Evolutionary conservation across 2,329 filamentous ascomycete species (phyloP).

Genomic region (Cercospora nicotianae): DNA sequence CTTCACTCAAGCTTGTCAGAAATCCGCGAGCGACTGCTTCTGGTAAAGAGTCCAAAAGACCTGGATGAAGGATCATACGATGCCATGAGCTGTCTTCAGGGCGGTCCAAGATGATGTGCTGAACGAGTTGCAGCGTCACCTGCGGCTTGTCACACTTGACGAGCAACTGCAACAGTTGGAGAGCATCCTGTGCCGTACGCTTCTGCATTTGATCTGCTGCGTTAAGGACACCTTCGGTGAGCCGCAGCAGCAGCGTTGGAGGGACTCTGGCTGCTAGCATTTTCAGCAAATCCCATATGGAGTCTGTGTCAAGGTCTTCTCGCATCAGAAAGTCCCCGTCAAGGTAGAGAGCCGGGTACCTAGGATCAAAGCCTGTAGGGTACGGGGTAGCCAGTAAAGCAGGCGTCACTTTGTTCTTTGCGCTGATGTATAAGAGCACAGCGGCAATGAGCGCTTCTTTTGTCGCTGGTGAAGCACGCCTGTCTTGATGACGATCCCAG

Average conservation of each 20-base stretch:
- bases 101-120: conserved; percentile 16
- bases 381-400: conserved; percentile 36
- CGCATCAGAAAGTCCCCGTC: conserved; percentile 37
- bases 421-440: conserved; percentile 39
- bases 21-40: conserved; percentile 35
- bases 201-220: neutral
- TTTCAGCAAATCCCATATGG: conserved; percentile 5
- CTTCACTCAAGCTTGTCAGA: conserved; percentile 34
- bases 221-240: conserved; percentile 13
- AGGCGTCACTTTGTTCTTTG: conserved; percentile 15
- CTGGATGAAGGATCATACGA: conserved; percentile 37
- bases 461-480: conserved; percentile 19
- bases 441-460: conserved; percentile 40
- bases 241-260: conserved; percentile 16
- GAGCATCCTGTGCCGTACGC: conserved; percentile 7
- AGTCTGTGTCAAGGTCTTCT: conserved; percentile 11
- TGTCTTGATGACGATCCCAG: neutral
- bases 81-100: conserved; percentile 47
- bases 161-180: conserved; percentile 18
- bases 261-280: conserved; percentile 13
- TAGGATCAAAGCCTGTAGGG: conserved; percentile 25
- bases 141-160: conserved; percentile 19
- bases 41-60: conserved; percentile 39
- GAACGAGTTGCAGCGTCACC: conserved; percentile 15
- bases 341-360: conserved; percentile 41